Conservation (phyloP, 2,329 filamentous ascomycete species). For the Clonostachys rhizophaga region DNA sequence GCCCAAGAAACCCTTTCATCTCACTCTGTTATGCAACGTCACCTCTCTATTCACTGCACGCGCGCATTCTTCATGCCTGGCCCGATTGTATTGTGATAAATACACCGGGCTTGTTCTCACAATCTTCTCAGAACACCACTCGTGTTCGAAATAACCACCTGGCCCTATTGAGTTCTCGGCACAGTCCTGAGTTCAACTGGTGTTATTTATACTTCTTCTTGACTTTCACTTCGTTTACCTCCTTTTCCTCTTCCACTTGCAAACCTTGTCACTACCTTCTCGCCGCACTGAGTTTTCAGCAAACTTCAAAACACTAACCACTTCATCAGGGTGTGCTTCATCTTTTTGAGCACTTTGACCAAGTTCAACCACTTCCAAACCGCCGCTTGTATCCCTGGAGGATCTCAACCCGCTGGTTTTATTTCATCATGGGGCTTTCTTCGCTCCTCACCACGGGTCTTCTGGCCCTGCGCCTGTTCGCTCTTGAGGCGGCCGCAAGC, state of each 20-base stretch:
- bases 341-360: too few relatives aligned
- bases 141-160: background rate
- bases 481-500: background rate
- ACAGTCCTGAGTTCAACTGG: background rate
- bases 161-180: background rate
- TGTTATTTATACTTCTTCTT: background rate
- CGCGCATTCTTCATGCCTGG: too few relatives aligned
- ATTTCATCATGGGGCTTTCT: conserved; percentile 36
- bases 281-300: too few relatives aligned
- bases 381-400: conserved; percentile 3
- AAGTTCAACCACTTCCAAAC: too few relatives aligned
- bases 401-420: conserved; percentile 22
- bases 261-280: too few relatives aligned
- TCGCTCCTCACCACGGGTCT: conserved; percentile 33
- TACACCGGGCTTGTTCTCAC: background rate
- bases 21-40: too few relatives aligned
- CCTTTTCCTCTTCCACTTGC: background rate
- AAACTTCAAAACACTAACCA: too few relatives aligned
- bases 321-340: too few relatives aligned
- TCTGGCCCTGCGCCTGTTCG: conserved; percentile 36
- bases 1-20: too few relatives aligned
- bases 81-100: background rate
- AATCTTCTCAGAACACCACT: background rate
- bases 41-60: too few relatives aligned
- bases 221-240: background rate